Evolutionary conservation across 139 green algal species (phyloP).

Genomic region (Coelastrella sp.): DNA sequence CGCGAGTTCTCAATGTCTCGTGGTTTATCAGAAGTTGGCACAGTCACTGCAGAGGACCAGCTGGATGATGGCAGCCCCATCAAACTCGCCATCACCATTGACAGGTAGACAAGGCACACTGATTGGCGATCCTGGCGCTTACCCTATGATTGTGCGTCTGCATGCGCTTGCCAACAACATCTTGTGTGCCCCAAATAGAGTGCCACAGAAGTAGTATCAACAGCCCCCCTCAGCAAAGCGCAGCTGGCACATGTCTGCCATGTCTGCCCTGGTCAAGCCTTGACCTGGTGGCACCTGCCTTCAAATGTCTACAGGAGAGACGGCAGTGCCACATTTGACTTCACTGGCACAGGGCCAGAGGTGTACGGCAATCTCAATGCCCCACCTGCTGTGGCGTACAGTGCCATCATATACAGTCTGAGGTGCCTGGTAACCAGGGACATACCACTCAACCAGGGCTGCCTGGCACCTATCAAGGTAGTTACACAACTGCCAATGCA

Average conservation of each 20-base stretch:
- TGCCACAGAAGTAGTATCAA: too few species aligned
- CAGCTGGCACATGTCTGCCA: background rate
- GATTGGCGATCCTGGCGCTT: too few species aligned
- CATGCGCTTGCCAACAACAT: too few species aligned
- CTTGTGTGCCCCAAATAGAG: too few species aligned
- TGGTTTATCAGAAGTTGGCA: constrained; percentile 82
- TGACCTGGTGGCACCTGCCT: too few species aligned
- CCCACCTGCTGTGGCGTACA: constrained; percentile 90
- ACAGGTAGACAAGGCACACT: constrained; percentile 56
- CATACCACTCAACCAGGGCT: constrained; percentile 96
- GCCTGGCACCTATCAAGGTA: constrained; percentile 82
- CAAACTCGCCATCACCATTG: constrained; percentile 86
- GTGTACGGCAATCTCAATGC: constrained; percentile 97
- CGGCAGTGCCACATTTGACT: constrained; percentile 91
- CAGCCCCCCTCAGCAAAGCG: background rate
- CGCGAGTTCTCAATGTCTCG: constrained; percentile 74
- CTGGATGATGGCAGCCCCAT: constrained; percentile 97
- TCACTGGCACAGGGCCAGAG: constrained; percentile 85
- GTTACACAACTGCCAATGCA: too few species aligned
- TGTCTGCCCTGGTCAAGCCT: background rate
- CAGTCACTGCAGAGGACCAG: constrained; percentile 80
- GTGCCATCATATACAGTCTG: constrained; percentile 95
- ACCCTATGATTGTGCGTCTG: too few species aligned
- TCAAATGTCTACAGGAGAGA: constrained; percentile 37
- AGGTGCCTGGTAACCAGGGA: constrained; percentile 91